phyloP scores from a whole-genome alignment of 805 yeast genomes.

The Candida railenensis region DNA sequence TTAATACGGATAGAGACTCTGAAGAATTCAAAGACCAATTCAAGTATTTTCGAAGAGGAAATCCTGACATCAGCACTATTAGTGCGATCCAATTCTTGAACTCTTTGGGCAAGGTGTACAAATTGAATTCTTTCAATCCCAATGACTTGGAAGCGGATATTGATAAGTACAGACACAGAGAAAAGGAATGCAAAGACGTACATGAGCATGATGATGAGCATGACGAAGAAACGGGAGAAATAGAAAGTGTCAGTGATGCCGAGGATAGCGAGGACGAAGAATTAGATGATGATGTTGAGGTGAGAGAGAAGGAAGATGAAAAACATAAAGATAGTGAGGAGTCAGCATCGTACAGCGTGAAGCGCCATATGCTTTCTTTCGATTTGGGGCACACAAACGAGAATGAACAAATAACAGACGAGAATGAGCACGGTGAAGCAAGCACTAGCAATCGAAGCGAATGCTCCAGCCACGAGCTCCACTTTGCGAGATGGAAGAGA shows the following conservation, averaged over 20 bases:
- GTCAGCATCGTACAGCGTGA: background rate
- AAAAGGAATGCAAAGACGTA: conserved; percentile 4
- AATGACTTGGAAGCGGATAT: conserved; percentile 16
- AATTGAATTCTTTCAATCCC: conserved; percentile 16
- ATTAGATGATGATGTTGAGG: background rate
- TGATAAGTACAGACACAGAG: conserved; percentile 9
- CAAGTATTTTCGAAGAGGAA: background rate
- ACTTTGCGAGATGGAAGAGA: background rate
- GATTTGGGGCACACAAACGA: too few species aligned
- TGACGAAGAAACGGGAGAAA: too few species aligned
- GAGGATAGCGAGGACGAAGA: background rate
- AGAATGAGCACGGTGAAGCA: background rate
- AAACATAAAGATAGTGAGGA: background rate
- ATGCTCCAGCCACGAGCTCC: background rate
- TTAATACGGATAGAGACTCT: conserved; percentile 14
- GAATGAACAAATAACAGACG: too few species aligned
- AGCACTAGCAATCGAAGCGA: background rate
- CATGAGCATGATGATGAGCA: background rate
- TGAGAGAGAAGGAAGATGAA: background rate
- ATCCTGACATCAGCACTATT: background rate
- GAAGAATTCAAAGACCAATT: conserved; percentile 13
- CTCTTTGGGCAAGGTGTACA: conserved; percentile 13
- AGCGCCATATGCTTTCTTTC: too few species aligned
- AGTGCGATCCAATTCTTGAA: conserved; percentile 17
- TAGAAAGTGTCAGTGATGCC: too few species aligned